Conservation (phyloP, 352 stramenopile genomes). For the Phytophthora pinifolia region DNA sequence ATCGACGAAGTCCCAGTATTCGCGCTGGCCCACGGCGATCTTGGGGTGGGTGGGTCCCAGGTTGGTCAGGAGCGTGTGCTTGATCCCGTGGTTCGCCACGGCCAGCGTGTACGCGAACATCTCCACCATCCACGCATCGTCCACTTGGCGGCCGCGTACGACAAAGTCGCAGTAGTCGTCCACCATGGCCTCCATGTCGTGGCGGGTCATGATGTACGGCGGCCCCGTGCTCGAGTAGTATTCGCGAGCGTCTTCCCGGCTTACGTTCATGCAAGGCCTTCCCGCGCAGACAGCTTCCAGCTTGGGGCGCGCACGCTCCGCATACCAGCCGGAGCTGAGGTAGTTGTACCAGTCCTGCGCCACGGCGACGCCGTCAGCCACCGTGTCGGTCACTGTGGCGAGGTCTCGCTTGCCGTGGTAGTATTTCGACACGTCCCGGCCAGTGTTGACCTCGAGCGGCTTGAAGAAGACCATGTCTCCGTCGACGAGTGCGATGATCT, state of each 20-base stretch:
- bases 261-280: conserved; percentile 36
- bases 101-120: conserved; percentile 57
- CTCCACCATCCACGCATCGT: conserved; percentile 51
- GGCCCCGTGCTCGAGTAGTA: conserved; percentile 49
- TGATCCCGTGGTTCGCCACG: conserved; percentile 53
- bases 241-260: conserved; percentile 34
- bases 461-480: conserved; percentile 48
- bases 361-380: conserved; percentile 41
- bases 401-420: conserved; percentile 38
- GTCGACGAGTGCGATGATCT: conserved; percentile 42
- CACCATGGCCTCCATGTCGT: conserved; percentile 44
- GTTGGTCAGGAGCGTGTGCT: conserved; percentile 52
- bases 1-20: conserved; percentile 51
- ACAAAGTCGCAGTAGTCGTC: conserved; percentile 61
- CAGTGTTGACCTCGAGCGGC: conserved; percentile 45
- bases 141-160: conserved; percentile 37
- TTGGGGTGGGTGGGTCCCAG: conserved; percentile 47
- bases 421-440: conserved; percentile 39
- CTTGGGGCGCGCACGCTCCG: conserved; percentile 20
- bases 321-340: conserved; percentile 43
- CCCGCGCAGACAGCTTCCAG: conserved; percentile 38
- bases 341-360: conserved; percentile 53
- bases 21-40: conserved; percentile 18
- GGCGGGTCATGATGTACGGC: conserved; percentile 61
- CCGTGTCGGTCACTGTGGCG: conserved; percentile 38